Evolutionary conservation across 2,329 filamentous ascomycete species (phyloP), one percentile per base, ranked within the genome.

Genomic region (Cercospora berteroae): DNA sequence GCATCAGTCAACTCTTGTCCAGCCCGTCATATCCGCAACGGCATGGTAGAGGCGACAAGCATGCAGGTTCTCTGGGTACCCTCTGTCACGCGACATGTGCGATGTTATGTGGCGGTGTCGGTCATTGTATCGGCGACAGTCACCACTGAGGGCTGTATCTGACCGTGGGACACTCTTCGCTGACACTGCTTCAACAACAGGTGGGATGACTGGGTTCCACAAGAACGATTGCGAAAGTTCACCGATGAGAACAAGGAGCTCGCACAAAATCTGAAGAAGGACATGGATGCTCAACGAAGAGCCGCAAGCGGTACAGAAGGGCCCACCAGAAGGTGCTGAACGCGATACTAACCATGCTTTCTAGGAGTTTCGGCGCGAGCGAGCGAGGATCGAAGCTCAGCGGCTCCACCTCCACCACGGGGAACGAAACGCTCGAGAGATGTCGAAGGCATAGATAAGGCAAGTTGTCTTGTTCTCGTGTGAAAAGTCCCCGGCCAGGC

Each of bases 141-240:
- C 48, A 25, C 48, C 48, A 55, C 12, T 16, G 2, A 4, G 57
- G 20, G 31, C 20, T 36, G 13, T 36, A 60, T 36, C 25, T 42
- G 57, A 60, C 10, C 33, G 20, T 44, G 31, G 3, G 36, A 10
- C 50, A 52, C 31, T 27, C 9, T 25, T 23, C n/a, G 48, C 60
- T 66, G 64, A 71, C 65, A 44, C 64, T 36, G 20, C 13, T 42
- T 29, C n/a, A 10, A 36, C 39, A 18, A 71, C 76, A 91, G 89
- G 70, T 99, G 95, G 95, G 95, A 99, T 82, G 95, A 99, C 82
- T 98, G 94, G 94, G 95, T 98, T 55, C 88, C 92, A 23, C 89
- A 93, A 80, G 94, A 98, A 79, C 92, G 95, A 72, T 90, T 99
- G 69, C 90, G 94, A 77, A 97, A 97, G 82, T 90, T 94, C 78